These are phyloP conservation scores for Fusarium newnesense DNA, from an alignment of 2,329 filamentous ascomycete species.

Conservation along the genomic window DNA sequence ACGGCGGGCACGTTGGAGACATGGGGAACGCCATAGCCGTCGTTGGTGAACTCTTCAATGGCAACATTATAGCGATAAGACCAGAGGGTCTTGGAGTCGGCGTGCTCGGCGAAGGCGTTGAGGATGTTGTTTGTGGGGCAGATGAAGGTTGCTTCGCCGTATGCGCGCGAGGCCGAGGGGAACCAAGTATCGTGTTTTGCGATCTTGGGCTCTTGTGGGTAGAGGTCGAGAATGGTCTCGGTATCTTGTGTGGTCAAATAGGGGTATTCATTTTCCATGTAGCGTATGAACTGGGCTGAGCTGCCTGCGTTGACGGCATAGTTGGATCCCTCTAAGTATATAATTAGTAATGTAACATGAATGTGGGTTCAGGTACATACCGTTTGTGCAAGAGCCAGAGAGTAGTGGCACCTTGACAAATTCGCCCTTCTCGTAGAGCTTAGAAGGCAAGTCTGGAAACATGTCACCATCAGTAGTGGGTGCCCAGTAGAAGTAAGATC, in stretches of 20 bases:
- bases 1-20: slow-evolving; percentile 59
- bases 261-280: slow-evolving; percentile 61
- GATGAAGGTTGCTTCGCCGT: slow-evolving; percentile 58
- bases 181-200: slow-evolving; percentile 57
- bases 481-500: slow-evolving; percentile 61
- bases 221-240: slow-evolving; percentile 50
- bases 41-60: slow-evolving; percentile 49
- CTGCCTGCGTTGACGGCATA: slow-evolving; percentile 55
- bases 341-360: slow-evolving; percentile 10
- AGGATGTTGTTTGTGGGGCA: slow-evolving; percentile 56
- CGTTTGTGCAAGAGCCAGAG: slow-evolving; percentile 57
- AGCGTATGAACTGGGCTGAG: slow-evolving; percentile 49
- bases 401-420: slow-evolving; percentile 59
- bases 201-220: slow-evolving; percentile 50
- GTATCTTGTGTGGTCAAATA: slow-evolving; percentile 51
- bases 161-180: slow-evolving; percentile 54
- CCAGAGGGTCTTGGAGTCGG: slow-evolving; percentile 48
- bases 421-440: slow-evolving; percentile 51
- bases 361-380: slow-evolving; percentile 42
- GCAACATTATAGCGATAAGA: slow-evolving; percentile 62
- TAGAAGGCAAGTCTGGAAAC: slow-evolving; percentile 54
- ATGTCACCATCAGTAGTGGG: slow-evolving; percentile 61
- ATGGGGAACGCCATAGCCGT: slow-evolving; percentile 60
- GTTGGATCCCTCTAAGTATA: slow-evolving; percentile 55
- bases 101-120: slow-evolving; percentile 43